A percentile compares a stretch with the other conserved stretches of the same genome.
phyloP scores from a whole-genome alignment of 116 monocot genomes.

The Cymodocea nodosa region DNA sequence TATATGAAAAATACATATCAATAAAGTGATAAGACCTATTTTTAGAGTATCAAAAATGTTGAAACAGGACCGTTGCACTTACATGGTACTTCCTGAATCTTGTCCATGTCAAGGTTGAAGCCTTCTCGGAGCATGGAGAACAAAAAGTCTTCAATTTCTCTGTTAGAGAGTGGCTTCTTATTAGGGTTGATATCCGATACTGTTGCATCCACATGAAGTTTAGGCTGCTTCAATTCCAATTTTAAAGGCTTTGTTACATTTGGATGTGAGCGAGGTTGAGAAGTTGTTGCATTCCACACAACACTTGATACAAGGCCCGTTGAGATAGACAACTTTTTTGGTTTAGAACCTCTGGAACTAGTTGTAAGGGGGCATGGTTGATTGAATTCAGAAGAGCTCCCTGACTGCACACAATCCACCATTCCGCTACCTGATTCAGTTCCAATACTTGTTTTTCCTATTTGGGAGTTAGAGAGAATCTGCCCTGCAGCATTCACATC shows the following conservation, averaged over 20 bases:
- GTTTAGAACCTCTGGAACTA: conserved; percentile 19
- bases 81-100: conserved; percentile 60
- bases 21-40: no score
- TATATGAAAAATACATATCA: no score
- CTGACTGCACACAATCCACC: conserved; percentile 8
- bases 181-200: conserved; percentile 4
- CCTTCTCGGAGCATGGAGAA: conserved; percentile 81
- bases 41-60: no score
- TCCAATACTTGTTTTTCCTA: conserved; percentile 7
- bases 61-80: conserved; percentile 1
- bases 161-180: conserved; percentile 10
- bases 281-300: conserved; percentile 38
- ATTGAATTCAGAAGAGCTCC: conserved; percentile 2
- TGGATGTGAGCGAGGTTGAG: conserved; percentile 6
- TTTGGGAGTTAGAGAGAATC: conserved; percentile 33
- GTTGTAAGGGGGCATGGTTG: neutral
- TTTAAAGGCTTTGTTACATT: conserved; percentile 36
- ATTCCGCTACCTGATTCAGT: conserved; percentile 8
- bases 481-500: conserved; percentile 51
- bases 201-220: conserved; percentile 11
- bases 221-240: conserved; percentile 10
- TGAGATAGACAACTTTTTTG: conserved; percentile 36
- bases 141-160: conserved; percentile 52
- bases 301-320: conserved; percentile 52
- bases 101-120: conserved; percentile 54